A percentile compares a stretch with the other conserved stretches of the same genome.
Conservation (phyloP, 495 filamentous ascomycete species). For the Glutinoglossum americanum region DNA sequence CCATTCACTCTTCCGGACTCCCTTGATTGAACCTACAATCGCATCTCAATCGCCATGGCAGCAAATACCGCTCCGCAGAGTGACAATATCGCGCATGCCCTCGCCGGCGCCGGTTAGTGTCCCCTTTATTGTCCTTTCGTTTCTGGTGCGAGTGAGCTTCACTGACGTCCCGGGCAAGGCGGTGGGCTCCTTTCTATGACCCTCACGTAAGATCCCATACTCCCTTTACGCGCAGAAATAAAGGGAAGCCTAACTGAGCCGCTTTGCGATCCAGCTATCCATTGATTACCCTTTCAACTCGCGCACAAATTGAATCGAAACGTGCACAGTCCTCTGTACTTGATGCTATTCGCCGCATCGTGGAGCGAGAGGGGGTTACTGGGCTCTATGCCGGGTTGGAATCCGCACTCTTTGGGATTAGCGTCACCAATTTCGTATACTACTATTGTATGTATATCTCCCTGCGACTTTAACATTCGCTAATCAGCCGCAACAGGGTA, state of each 20-base stretch:
- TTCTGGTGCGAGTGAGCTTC: not conserved
- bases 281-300: constrained; percentile 89
- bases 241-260: not conserved
- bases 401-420: constrained; percentile 89
- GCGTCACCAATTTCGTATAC: constrained; percentile 97
- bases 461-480: not conserved
- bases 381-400: constrained; percentile 80
- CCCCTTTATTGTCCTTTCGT: not conserved
- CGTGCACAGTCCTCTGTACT: constrained; percentile 64
- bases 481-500: constrained; percentile 32
- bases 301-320: constrained; percentile 93
- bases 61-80: constrained; percentile 38
- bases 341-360: constrained; percentile 63
- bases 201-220: constrained; percentile 43
- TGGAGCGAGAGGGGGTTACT: constrained; percentile 69
- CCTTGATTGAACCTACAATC: not conserved
- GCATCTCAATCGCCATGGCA: not conserved
- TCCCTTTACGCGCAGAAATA: not conserved
- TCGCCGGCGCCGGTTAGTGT: constrained; percentile 43
- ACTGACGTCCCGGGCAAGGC: constrained; percentile 16
- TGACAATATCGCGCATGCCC: constrained; percentile 78
- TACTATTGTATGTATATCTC: constrained; percentile 62
- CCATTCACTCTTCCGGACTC: not conserved
- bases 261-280: constrained; percentile 46
- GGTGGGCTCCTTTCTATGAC: constrained; percentile 91